Evolutionary conservation across 2,329 filamentous ascomycete species (phyloP).

Genomic region (Hirsutella minnesotensis): DNA sequence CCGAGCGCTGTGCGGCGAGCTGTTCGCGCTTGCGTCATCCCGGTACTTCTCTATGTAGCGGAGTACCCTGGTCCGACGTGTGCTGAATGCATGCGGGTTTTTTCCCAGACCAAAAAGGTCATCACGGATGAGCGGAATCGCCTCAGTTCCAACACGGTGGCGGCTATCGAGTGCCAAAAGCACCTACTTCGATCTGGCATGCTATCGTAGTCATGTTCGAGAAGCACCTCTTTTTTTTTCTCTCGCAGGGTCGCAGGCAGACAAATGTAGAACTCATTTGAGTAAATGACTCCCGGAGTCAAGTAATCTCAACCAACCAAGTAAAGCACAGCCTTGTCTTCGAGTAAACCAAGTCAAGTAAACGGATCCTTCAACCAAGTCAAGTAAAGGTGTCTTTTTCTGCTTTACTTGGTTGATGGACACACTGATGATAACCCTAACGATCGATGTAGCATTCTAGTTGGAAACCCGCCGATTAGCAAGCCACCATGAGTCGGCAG

Average conservation of each 20-base stretch:
- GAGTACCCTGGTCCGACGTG: no score
- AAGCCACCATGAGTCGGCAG: no score
- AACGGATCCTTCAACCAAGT: neutral
- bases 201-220: neutral
- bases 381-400: neutral
- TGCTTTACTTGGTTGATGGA: slow-evolving; percentile 1
- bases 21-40: no score
- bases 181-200: no score
- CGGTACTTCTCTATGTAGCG: no score
- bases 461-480: no score
- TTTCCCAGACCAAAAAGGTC: neutral
- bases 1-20: no score
- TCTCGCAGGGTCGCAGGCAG: no score
- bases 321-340: neutral
- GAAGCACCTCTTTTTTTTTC: neutral
- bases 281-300: neutral
- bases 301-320: neutral
- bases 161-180: neutral
- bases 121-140: neutral
- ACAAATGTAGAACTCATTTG: no score
- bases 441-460: no score
- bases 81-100: no score
- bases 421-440: no score
- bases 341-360: slow-evolving; percentile 1
- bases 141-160: neutral